Percentiles rank a stretch among this genome's conserved stretches.
phyloP scores from a whole-genome alignment of 768 basidiomycete species.

The Clavaria fumosa region DNA sequence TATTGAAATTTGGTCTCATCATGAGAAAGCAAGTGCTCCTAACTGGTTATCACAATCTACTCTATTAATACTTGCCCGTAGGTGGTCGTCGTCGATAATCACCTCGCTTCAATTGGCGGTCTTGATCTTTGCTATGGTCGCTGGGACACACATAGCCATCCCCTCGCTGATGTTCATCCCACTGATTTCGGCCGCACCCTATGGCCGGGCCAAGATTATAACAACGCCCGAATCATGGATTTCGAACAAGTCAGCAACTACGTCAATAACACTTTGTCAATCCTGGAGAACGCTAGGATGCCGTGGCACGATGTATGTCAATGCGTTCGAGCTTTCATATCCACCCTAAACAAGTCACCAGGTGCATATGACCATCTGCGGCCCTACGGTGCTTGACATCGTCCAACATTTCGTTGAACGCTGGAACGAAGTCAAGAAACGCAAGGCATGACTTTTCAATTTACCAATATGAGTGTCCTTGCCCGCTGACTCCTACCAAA shows the following conservation, averaged over 20 bases:
- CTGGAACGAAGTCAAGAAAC: slow-evolving; percentile 82
- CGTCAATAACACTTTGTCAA: slow-evolving; percentile 51
- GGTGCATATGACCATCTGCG: slow-evolving; percentile 76
- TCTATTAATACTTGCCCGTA: slow-evolving; percentile 5
- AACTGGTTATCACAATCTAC: slow-evolving; percentile 12
- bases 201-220: slow-evolving; percentile 91
- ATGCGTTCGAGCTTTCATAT: not conserved
- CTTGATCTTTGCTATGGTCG: slow-evolving; percentile 94
- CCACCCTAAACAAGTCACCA: slow-evolving; percentile 14
- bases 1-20: slow-evolving; percentile 83
- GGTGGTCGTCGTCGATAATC: slow-evolving; percentile 79
- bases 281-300: slow-evolving; percentile 62
- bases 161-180: slow-evolving; percentile 85
- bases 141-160: slow-evolving; percentile 88
- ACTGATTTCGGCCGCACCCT: slow-evolving; percentile 68
- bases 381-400: slow-evolving; percentile 76
- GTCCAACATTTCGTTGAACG: slow-evolving; percentile 87
- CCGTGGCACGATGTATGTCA: slow-evolving; percentile 83
- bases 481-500: too few species aligned
- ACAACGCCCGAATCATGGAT: slow-evolving; percentile 77
- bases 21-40: slow-evolving; percentile 47
- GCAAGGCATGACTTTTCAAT: slow-evolving; percentile 35
- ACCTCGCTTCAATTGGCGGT: slow-evolving; percentile 78
- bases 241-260: slow-evolving; percentile 74
- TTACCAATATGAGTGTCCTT: too few species aligned